These are phyloP conservation scores for Kandelia obovata DNA, from an alignment of 345 rosid genomes.

Conservation along the genomic window DNA sequence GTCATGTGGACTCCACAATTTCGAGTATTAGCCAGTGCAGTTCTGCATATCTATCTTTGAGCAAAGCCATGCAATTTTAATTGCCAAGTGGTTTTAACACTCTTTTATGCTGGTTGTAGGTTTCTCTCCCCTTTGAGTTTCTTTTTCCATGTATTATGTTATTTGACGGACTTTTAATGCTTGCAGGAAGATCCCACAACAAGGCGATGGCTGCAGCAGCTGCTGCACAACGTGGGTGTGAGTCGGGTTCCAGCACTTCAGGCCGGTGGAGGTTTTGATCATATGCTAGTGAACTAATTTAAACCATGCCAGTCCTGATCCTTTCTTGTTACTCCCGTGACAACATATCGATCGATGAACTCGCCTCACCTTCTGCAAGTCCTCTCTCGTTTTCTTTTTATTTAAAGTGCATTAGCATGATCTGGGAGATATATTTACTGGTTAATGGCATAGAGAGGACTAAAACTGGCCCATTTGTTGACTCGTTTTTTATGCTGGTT, in stretches of 20 bases:
- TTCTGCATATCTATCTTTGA: too few relatives aligned
- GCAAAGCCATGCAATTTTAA: too few relatives aligned
- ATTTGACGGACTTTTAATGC: not conserved
- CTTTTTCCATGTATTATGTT: too few relatives aligned
- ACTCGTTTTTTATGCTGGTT: not conserved
- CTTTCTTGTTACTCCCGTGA: not conserved
- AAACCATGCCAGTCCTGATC: not conserved
- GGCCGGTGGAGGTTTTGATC: constrained; percentile 78
- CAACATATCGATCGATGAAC: not conserved
- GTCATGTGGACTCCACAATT: too few relatives aligned
- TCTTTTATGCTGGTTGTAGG: too few relatives aligned
- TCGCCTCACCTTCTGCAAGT: not conserved
- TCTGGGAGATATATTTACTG: not conserved
- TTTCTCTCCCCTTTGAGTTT: too few relatives aligned
- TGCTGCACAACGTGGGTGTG: constrained; percentile 76
- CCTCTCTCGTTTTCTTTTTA: not conserved
- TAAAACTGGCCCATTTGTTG: not conserved
- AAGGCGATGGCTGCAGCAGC: constrained; percentile 87
- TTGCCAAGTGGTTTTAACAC: too few relatives aligned
- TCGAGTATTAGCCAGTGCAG: too few relatives aligned
- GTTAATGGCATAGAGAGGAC: not conserved
- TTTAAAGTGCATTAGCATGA: not conserved
- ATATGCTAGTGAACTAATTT: constrained; percentile 54
- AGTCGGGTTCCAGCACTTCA: constrained; percentile 62
- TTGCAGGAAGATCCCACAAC: constrained; percentile 87